Evolutionary conservation across 495 filamentous ascomycete genomes (phyloP).

Genomic region (Daldinia decipiens): DNA sequence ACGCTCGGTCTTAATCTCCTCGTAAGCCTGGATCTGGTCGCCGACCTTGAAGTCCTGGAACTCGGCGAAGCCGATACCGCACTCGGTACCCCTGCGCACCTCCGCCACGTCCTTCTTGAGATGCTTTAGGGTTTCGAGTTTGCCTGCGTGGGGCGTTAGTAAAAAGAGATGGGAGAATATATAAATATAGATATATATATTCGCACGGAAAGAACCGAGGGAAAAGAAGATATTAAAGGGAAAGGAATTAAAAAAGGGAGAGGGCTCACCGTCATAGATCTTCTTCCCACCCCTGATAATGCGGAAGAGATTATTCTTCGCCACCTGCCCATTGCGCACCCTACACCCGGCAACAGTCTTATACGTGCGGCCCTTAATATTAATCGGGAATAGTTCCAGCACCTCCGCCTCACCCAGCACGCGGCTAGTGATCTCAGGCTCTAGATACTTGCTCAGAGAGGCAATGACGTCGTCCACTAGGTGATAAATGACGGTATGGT

Average conservation of each 20-base stretch:
- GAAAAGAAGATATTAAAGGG: background rate
- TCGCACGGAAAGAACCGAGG: background rate
- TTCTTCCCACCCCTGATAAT: constrained; percentile 73
- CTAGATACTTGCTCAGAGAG: constrained; percentile 71
- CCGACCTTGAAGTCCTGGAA: constrained; percentile 83
- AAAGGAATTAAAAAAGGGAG: background rate
- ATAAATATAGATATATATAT: background rate
- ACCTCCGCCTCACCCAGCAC: constrained; percentile 92
- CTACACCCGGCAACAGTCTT: constrained; percentile 86
- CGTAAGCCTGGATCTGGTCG: constrained; percentile 87
- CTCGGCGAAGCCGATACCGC: constrained; percentile 84
- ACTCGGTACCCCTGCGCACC: constrained; percentile 91
- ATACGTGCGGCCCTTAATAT: constrained; percentile 72
- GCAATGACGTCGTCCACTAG: constrained; percentile 83
- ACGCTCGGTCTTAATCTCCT: constrained; percentile 79
- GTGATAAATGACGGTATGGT: constrained; percentile 93
- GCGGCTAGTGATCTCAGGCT: constrained; percentile 68
- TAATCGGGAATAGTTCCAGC: constrained; percentile 83
- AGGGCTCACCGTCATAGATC: constrained; percentile 80
- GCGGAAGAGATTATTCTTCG: constrained; percentile 68
- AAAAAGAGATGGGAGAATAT: background rate
- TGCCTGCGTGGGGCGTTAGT: constrained; percentile 61
- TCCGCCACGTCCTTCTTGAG: constrained; percentile 89
- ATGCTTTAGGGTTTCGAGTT: constrained; percentile 83
- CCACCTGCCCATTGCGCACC: constrained; percentile 82